Percentiles rank a stretch among this genome's conserved stretches.
phyloP scores from a whole-genome alignment of 148 eudicot genomes.

The Cornus controversa region DNA sequence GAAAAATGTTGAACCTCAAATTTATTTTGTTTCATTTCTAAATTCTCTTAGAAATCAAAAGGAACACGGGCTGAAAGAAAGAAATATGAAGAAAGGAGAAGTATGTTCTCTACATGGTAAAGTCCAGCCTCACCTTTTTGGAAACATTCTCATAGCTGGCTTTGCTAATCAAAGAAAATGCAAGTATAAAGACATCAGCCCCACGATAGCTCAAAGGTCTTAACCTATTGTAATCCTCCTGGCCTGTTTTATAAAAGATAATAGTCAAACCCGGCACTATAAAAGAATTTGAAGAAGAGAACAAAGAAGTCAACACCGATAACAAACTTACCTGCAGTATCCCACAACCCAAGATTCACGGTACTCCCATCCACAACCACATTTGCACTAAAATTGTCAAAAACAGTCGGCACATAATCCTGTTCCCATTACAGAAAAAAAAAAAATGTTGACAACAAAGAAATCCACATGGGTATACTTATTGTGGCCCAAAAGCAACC shows the following conservation, averaged over 20 bases:
- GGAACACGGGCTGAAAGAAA: not conserved
- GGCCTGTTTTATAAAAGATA: constrained; percentile 26
- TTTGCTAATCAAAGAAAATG: constrained; percentile 52
- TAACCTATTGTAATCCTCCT: constrained; percentile 54
- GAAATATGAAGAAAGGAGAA: not conserved
- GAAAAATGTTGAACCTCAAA: not conserved
- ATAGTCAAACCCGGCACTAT: constrained; percentile 3
- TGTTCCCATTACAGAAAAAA: constrained; percentile 10
- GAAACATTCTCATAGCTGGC: constrained; percentile 55
- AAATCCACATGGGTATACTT: not conserved
- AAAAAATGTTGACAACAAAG: constrained; percentile 1
- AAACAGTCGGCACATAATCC: constrained; percentile 58
- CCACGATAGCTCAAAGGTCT: constrained; percentile 54
- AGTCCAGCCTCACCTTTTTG: constrained; percentile 35
- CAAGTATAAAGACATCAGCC: constrained; percentile 54
- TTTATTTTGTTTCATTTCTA: not conserved
- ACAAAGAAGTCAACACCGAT: not conserved
- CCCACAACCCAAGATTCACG: constrained; percentile 54
- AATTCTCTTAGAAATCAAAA: not conserved
- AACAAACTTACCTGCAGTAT: constrained; percentile 44
- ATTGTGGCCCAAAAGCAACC: not conserved
- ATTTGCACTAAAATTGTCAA: constrained; percentile 54
- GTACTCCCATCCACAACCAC: constrained; percentile 55
- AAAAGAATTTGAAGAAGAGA: not conserved
- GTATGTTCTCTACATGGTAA: not conserved